These are phyloP conservation scores for Bertia moriformis DNA, from an alignment of 2,329 filamentous ascomycete species.

Conservation along the genomic window DNA sequence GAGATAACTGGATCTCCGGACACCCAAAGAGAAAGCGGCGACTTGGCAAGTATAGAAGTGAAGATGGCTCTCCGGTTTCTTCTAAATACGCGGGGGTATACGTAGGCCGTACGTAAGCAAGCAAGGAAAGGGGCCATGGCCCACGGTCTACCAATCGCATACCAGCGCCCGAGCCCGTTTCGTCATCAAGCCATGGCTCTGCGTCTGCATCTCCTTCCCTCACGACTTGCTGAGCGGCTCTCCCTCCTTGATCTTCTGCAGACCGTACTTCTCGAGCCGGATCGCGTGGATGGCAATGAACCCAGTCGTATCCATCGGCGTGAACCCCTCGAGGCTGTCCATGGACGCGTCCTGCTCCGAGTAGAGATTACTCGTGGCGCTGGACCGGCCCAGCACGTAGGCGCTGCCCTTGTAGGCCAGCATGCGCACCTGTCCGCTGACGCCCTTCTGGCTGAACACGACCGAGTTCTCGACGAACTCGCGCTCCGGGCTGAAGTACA, in stretches of 20 bases:
- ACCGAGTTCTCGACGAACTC: constrained; percentile 40
- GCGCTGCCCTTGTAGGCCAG: constrained; percentile 24
- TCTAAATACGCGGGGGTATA: too few relatives aligned
- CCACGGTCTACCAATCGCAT: too few relatives aligned
- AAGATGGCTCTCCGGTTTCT: too few relatives aligned
- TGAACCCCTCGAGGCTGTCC: constrained; percentile 30
- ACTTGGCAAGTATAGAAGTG: too few relatives aligned
- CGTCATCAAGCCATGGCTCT: too few relatives aligned
- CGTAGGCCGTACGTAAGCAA: too few relatives aligned
- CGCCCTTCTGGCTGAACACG: constrained; percentile 16
- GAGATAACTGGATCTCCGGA: too few relatives aligned
- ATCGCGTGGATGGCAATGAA: constrained; percentile 60
- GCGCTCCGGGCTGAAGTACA: constrained; percentile 52
- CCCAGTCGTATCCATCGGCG: constrained; percentile 24
- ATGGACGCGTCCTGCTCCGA: constrained; percentile 30
- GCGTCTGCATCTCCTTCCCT: too few relatives aligned
- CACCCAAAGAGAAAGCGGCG: too few relatives aligned
- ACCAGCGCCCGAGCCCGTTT: too few relatives aligned
- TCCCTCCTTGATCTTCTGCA: constrained; percentile 21
- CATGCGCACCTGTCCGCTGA: constrained; percentile 21
- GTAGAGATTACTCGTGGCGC: constrained; percentile 33
- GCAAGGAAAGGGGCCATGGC: too few relatives aligned
- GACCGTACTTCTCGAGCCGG: constrained; percentile 40
- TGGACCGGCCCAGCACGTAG: constrained; percentile 28
- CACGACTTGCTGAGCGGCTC: too few relatives aligned